A percentile compares a stretch with the other conserved stretches of the same genome.
Conservation (phyloP, 495 filamentous ascomycete genomes). For the Penicilliopsis zonata region DNA sequence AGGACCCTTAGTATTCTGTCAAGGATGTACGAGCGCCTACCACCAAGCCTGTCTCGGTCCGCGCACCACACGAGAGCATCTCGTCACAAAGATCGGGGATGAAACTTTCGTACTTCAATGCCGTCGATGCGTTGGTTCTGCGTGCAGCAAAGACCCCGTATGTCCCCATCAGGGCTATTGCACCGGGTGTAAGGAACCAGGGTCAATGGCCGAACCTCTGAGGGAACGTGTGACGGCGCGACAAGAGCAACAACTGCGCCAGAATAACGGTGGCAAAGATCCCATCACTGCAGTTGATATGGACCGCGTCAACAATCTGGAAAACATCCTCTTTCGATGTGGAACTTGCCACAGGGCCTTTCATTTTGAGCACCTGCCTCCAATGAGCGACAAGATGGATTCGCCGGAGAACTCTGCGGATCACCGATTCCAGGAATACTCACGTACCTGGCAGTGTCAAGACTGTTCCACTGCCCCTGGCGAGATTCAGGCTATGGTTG, state of each 20-base stretch:
- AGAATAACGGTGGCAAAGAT: constrained; percentile 66
- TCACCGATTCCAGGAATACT: constrained; percentile 47
- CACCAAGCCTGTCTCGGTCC: constrained; percentile 72
- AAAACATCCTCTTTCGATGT: constrained; percentile 78
- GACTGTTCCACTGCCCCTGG: constrained; percentile 48
- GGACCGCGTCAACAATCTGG: constrained; percentile 56
- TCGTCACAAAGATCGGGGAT: constrained; percentile 80
- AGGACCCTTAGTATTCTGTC: constrained; percentile 65
- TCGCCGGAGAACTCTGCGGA: not conserved
- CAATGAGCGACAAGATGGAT: constrained; percentile 9
- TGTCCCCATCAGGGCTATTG: constrained; percentile 63
- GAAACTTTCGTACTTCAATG: constrained; percentile 84
- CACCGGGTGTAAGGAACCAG: constrained; percentile 48
- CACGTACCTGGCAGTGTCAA: constrained; percentile 58
- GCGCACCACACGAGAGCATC: constrained; percentile 64
- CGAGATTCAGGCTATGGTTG: constrained; percentile 62
- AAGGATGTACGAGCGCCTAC: constrained; percentile 76
- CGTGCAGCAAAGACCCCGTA: constrained; percentile 51
- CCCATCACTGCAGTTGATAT: constrained; percentile 53
- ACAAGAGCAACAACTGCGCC: constrained; percentile 70
- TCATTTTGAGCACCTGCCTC: constrained; percentile 71
- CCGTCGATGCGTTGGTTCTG: constrained; percentile 60
- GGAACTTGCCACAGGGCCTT: constrained; percentile 60
- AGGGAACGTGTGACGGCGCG: constrained; percentile 52
- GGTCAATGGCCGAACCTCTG: constrained; percentile 58